Percentiles rank a stretch among this genome's conserved stretches.
Evolutionary conservation across 2,329 filamentous ascomycete species (phyloP).

Genomic region (Colletotrichum kahawae): DNA sequence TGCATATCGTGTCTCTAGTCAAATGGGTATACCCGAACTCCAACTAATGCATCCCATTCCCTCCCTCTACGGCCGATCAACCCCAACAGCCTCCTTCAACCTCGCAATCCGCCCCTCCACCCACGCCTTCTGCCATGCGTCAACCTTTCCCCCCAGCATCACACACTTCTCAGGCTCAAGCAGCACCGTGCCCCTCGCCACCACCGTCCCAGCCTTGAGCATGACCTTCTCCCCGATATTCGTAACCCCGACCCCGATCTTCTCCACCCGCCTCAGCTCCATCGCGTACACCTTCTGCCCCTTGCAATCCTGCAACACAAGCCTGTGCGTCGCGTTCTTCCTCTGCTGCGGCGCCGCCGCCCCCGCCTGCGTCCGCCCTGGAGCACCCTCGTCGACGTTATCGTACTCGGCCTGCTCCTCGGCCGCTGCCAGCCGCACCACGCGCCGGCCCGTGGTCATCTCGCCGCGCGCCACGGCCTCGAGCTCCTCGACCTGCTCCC

Average conservation of each 20-base stretch:
- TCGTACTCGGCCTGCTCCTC: constrained; percentile 54
- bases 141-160: constrained; percentile 88
- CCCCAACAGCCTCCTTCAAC: constrained; percentile 65
- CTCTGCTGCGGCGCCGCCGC: constrained; percentile 21
- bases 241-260: constrained; percentile 67
- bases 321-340: constrained; percentile 71
- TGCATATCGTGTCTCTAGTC: neutral
- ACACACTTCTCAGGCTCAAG: constrained; percentile 71
- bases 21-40: constrained; percentile 17
- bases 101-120: constrained; percentile 70
- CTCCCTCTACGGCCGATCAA: constrained; percentile 22
- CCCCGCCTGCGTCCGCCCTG: neutral
- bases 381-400: constrained; percentile 36
- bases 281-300: constrained; percentile 74
- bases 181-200: constrained; percentile 80
- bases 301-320: constrained; percentile 80
- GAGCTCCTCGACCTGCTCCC: constrained; percentile 86
- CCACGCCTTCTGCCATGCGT: constrained; percentile 82
- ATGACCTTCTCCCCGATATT: constrained; percentile 84
- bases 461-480: constrained; percentile 77
- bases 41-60: neutral
- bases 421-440: constrained; percentile 70
- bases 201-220: constrained; percentile 66
- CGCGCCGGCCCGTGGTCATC: constrained; percentile 76
- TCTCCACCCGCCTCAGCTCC: constrained; percentile 71